Evolutionary conservation across 1,284 basidiomycete species (phyloP).

Genomic region (Tetrapyrgos nigripes): DNA sequence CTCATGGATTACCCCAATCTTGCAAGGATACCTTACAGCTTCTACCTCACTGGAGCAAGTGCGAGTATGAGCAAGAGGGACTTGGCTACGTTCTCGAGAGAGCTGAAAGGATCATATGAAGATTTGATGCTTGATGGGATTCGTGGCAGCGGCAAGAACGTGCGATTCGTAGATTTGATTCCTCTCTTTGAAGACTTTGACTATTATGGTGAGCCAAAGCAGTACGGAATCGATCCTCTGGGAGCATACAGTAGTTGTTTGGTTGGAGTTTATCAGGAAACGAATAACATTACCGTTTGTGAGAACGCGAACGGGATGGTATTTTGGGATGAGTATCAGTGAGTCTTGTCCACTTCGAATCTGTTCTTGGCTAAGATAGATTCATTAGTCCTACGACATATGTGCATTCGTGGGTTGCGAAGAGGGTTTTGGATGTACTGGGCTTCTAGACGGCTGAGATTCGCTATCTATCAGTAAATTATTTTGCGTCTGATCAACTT

Average conservation of each 20-base stretch:
- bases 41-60: not conserved
- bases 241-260: constrained; percentile 1
- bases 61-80: too few relatives aligned
- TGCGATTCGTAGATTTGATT: not conserved
- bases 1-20: not conserved
- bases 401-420: not conserved
- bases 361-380: not conserved
- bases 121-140: not conserved
- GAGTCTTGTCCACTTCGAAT: not conserved
- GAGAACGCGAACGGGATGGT: constrained; percentile 1
- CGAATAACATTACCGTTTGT: not conserved
- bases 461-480: too few relatives aligned
- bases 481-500: too few relatives aligned
- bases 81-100: not conserved
- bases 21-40: not conserved
- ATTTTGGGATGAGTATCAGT: constrained; percentile 8
- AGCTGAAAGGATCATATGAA: not conserved
- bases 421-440: not conserved
- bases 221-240: not conserved
- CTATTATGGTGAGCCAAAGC: not conserved
- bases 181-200: not conserved
- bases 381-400: not conserved
- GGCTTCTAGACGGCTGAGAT: too few relatives aligned
- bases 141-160: not conserved
- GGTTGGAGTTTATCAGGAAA: constrained; percentile 1